A percentile compares a stretch with the other conserved stretches of the same genome.
Evolutionary conservation across 2,329 filamentous ascomycete species (phyloP).

Genomic region (Drechslerella dactyloides): DNA sequence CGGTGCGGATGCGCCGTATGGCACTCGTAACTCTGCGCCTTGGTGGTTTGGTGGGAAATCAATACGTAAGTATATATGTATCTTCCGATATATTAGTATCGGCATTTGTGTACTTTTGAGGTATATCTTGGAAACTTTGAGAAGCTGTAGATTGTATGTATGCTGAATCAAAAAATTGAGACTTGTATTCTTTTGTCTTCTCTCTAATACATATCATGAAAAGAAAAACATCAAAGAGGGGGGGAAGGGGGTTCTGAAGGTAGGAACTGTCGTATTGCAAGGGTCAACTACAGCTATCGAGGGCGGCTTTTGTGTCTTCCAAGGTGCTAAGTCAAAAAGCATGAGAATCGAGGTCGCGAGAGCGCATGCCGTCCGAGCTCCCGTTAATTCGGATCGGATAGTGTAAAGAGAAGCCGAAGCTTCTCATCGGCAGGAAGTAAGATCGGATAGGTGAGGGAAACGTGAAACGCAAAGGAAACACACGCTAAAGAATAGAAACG

Average conservation of each 20-base stretch:
- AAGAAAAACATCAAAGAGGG: constrained; percentile 11
- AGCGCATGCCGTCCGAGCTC: neutral
- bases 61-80: neutral
- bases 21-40: constrained; percentile 33
- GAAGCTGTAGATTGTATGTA: neutral
- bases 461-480: constrained; percentile 33
- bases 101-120: neutral
- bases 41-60: constrained; percentile 45
- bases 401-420: constrained; percentile 2
- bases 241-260: neutral
- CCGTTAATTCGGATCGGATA: neutral
- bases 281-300: constrained; percentile 1
- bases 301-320: constrained; percentile 1
- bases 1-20: constrained; percentile 22
- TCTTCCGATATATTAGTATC: neutral
- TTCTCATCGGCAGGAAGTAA: constrained; percentile 2
- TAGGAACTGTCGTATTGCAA: constrained; percentile 7
- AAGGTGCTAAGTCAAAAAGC: neutral
- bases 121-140: too few species aligned
- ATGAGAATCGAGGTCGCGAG: neutral
- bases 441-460: constrained; percentile 4
- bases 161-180: neutral
- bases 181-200: constrained; percentile 25
- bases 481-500: neutral
- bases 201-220: constrained; percentile 25